phyloP scores from a whole-genome alignment of 805 yeast species.

The Zygotorulaspora danielsina region DNA sequence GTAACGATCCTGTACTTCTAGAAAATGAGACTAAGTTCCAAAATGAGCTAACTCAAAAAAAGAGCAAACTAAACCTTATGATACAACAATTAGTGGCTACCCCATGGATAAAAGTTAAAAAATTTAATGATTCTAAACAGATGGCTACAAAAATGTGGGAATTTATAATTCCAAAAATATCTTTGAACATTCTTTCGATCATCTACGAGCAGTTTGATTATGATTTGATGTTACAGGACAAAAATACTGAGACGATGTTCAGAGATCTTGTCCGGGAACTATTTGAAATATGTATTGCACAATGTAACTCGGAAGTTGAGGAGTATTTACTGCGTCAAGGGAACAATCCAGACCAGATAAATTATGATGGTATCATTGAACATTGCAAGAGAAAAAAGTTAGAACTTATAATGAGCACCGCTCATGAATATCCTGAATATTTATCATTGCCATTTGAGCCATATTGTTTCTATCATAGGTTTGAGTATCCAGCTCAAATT shows the following conservation, averaged over 20 bases:
- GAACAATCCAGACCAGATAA: slow-evolving; percentile 7
- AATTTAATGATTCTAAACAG: slow-evolving; percentile 11
- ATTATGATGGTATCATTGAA: slow-evolving; percentile 21
- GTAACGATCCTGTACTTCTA: slow-evolving; percentile 4
- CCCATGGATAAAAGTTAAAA: slow-evolving; percentile 21
- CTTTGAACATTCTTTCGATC: slow-evolving; percentile 32
- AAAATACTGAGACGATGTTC: slow-evolving; percentile 26
- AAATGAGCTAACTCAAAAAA: slow-evolving; percentile 6
- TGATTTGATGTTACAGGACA: slow-evolving; percentile 22
- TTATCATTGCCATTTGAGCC: slow-evolving; percentile 34
- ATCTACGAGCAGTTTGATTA: slow-evolving; percentile 34
- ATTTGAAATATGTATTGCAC: slow-evolving; percentile 24
- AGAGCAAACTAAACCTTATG: slow-evolving; percentile 13
- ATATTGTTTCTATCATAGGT: slow-evolving; percentile 35
- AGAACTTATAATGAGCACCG: slow-evolving; percentile 23
- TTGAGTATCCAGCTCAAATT: slow-evolving; percentile 34
- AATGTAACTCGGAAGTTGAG: slow-evolving; percentile 20
- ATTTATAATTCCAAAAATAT: slow-evolving; percentile 29
- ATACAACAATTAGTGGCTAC: slow-evolving; percentile 16
- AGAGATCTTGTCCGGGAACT: slow-evolving; percentile 30
- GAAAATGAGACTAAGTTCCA: slow-evolving; percentile 11
- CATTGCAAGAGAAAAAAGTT: slow-evolving; percentile 24
- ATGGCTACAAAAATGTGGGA: slow-evolving; percentile 33
- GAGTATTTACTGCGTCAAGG: slow-evolving; percentile 6
- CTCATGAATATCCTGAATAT: slow-evolving; percentile 34